Conservation (phyloP, 1,284 basidiomycete genomes). For the Tylopilus sp. region DNA sequence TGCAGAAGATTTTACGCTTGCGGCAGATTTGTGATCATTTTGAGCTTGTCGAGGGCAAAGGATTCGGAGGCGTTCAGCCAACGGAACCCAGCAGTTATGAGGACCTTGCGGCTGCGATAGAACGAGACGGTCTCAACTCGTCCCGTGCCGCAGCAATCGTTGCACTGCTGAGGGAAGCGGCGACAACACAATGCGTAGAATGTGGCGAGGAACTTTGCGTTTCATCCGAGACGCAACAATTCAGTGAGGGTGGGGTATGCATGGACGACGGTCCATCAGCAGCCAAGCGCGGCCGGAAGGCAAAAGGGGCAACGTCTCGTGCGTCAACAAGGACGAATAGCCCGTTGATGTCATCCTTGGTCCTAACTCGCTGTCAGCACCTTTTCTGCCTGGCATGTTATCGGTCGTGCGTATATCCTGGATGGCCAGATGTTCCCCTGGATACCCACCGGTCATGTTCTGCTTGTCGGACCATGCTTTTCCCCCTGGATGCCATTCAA, state of each 20-base stretch:
- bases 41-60: constrained; percentile 83
- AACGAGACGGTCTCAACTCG: constrained; percentile 76
- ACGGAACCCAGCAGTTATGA: constrained; percentile 55
- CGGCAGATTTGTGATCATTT: constrained; percentile 98
- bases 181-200: constrained; percentile 83
- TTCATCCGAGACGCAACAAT: constrained; percentile 43
- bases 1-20: constrained; percentile 92
- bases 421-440: constrained; percentile 69
- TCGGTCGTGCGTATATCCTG: constrained; percentile 67
- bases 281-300: constrained; percentile 61
- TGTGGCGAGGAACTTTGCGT: constrained; percentile 78
- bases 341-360: constrained; percentile 52
- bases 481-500: constrained; percentile 69
- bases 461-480: constrained; percentile 67
- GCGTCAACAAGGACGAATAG: constrained; percentile 66
- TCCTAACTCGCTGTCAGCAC: constrained; percentile 93
- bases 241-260: constrained; percentile 39
- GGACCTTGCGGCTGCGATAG: constrained; percentile 72
- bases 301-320: constrained; percentile 56
- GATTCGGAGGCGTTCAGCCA: constrained; percentile 42
- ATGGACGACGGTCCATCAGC: constrained; percentile 51
- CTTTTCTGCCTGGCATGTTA: constrained; percentile 86
- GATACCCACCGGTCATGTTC: constrained; percentile 65
- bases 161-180: constrained; percentile 76
- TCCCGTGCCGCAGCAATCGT: constrained; percentile 78